Base-by-base conservation (phyloP, 805 yeast species). In the Jamesozyma jinghongensis region DNA sequence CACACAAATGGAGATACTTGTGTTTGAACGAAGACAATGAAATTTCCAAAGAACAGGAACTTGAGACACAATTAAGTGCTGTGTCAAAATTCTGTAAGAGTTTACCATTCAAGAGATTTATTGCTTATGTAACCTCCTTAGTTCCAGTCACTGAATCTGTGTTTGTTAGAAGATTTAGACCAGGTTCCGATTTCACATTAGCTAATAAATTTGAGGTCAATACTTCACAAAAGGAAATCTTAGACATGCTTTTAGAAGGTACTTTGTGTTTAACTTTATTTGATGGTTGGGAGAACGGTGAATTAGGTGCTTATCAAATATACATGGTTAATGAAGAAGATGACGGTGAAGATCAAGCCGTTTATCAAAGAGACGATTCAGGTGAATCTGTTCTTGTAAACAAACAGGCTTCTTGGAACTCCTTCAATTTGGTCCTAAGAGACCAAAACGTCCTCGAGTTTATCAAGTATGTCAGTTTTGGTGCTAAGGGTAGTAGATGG, bases 401-500 rank as follows among this genome's bases (percentile, higher is more conserved):
- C 42, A 72, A 79, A 34, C 85, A 81, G 53, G 94, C 97, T 5
- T 66, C 73, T 42, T 85, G 94, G 90, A 94, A 92, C 59, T 74
- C 76, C 34, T 65, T 92, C 44, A 74, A 76, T 20, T 61, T 92
- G 42, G 84, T 86, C 67, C 69, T 84, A 48, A 70, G 97, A 53
- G 97, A 92, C 56, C 77, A 82, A 7, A 74, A 79, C 37, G 88
- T 90, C n/a, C 67, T 94, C 63, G 83, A 88, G 60, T 92, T 92
- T 62, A 79, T 92, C 51, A 92, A 92, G 59, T 92, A 92, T 53
- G 90, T 90, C 16, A 84, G 95, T 54, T 76, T 75, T 61, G 76
- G 76, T 46, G 96, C 97, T 5, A 78, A 79, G 44, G 95, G 97
- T 1, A 79, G 92, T 32, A 71, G 98, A 57, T 92, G 95, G 95